Conservation (phyloP, 1,284 basidiomycete species). For the Leccinum griseonigrum region DNA sequence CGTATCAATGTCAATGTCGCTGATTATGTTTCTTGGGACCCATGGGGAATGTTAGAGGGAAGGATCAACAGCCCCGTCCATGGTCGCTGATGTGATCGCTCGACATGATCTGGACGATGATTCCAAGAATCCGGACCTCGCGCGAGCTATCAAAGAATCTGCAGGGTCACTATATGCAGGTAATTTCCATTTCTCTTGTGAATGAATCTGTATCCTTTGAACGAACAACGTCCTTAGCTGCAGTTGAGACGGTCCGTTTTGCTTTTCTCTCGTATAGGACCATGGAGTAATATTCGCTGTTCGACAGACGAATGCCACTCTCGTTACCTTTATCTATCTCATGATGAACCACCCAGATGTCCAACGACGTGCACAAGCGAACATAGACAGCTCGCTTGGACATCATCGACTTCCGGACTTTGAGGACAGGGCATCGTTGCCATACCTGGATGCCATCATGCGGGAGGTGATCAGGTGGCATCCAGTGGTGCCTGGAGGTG, state of each 20-base stretch:
- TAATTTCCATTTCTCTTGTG: too few relatives aligned
- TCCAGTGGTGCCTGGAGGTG: background rate
- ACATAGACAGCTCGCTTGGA: too few relatives aligned
- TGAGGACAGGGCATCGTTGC: background rate
- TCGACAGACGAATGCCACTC: background rate
- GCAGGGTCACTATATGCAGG: too few relatives aligned
- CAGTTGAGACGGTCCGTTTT: background rate
- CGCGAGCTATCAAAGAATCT: too few relatives aligned
- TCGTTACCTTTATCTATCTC: background rate
- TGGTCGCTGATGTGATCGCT: slow-evolving; percentile 19
- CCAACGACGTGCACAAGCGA: too few relatives aligned
- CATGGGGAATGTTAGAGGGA: background rate
- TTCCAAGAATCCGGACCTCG: background rate
- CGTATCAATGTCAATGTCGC: background rate
- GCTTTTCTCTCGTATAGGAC: background rate
- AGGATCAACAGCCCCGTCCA: slow-evolving; percentile 12
- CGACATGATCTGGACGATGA: slow-evolving; percentile 3
- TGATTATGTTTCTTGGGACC: too few relatives aligned
- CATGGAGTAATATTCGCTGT: background rate
- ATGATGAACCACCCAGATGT: too few relatives aligned
- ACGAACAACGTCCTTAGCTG: background rate
- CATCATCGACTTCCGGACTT: too few relatives aligned
- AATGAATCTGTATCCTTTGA: too few relatives aligned
- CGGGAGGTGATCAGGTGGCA: background rate
- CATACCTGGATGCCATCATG: background rate